These are phyloP conservation scores for Puccinia hordei DNA, from an alignment of 1,284 basidiomycete species.

Conservation along the genomic window DNA sequence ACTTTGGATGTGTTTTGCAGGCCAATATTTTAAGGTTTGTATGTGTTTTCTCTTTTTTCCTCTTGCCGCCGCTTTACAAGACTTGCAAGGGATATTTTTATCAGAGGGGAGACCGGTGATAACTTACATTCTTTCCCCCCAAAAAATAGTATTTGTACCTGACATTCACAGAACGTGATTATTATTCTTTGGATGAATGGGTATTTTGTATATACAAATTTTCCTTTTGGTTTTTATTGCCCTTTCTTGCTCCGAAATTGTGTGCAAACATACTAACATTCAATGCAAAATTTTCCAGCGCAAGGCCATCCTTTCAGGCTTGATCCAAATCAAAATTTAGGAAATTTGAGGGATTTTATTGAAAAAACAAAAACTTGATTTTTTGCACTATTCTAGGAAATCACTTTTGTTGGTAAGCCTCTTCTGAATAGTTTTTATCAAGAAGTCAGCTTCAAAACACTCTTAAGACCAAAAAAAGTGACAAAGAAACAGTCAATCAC, in stretches of 20 bases:
- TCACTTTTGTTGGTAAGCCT: not conserved
- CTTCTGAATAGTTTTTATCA: not conserved
- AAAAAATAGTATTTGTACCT: constrained; percentile 33
- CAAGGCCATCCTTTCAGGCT: not conserved
- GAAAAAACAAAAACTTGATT: not conserved
- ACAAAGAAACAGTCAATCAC: too few species aligned
- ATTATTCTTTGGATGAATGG: constrained; percentile 49
- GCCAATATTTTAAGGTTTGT: constrained; percentile 41
- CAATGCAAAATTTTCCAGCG: not conserved
- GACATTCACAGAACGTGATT: constrained; percentile 29
- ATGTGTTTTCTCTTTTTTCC: not conserved
- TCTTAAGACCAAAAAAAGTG: too few species aligned
- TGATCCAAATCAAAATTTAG: not conserved
- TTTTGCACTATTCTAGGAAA: too few species aligned
- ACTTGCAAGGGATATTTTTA: not conserved
- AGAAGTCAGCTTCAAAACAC: not conserved
- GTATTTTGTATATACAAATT: constrained; percentile 44
- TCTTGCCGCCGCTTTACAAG: not conserved
- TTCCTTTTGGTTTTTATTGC: constrained; percentile 1
- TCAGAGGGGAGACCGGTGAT: not conserved
- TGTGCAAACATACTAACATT: not conserved
- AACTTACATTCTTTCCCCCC: not conserved
- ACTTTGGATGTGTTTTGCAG: not conserved
- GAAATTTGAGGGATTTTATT: not conserved
- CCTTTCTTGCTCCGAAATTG: not conserved